Conservation (phyloP, 306 rosid species). For the Castanea mollissima region DNA sequence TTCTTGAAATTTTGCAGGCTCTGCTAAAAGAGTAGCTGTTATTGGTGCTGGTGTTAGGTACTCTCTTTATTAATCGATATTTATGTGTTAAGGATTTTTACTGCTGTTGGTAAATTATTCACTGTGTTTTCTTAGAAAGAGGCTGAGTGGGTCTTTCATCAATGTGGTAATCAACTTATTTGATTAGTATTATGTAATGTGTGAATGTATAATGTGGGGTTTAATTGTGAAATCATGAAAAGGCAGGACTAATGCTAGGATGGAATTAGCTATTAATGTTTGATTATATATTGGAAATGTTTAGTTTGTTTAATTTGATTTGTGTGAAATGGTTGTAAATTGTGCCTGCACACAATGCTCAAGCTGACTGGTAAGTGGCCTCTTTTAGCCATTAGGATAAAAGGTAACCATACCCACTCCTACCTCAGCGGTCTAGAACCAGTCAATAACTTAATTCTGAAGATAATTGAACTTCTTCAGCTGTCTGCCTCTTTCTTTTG, state of each 20-base stretch:
- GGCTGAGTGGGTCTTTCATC: not conserved
- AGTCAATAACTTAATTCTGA: not conserved
- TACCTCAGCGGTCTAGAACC: not conserved
- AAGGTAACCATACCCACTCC: not conserved
- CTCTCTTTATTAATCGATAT: not conserved
- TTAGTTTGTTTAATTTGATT: not conserved
- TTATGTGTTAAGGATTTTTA: not conserved
- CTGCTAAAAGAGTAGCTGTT: constrained; percentile 76
- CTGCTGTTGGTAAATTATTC: not conserved
- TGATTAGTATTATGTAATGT: not conserved
- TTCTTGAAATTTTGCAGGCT: constrained; percentile 42
- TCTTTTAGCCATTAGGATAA: not conserved
- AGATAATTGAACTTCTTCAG: not conserved
- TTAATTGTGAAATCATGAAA: not conserved
- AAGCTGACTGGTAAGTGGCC: not conserved
- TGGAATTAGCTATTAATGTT: not conserved
- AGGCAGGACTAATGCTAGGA: not conserved
- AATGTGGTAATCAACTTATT: not conserved
- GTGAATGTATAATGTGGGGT: not conserved
- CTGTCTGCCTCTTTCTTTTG: not conserved
- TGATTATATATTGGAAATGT: not conserved
- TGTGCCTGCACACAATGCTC: not conserved
- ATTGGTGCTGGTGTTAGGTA: constrained; percentile 97
- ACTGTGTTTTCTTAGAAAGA: not conserved
- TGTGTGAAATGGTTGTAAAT: not conserved